A percentile compares a stretch with the other conserved stretches of the same genome.
These are phyloP conservation scores for Melampsora occidentalis DNA, from an alignment of 1,284 basidiomycete species.

Conservation along the genomic window DNA sequence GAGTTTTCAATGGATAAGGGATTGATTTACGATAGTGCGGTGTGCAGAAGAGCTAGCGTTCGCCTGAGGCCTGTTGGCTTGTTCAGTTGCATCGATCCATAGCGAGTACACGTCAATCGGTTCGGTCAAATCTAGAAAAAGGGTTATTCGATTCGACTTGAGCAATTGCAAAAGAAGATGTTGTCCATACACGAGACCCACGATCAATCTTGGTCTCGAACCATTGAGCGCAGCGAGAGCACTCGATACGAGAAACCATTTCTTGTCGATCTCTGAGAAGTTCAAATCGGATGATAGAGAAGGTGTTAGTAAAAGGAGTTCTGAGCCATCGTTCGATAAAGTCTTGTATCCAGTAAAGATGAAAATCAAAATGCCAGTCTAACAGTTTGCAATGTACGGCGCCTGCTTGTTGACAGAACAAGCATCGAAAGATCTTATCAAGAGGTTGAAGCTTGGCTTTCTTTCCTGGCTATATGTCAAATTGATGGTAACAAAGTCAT, in stretches of 20 bases:
- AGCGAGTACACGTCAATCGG: slow-evolving; percentile 43
- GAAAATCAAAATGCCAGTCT: not conserved
- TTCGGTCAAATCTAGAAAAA: slow-evolving; percentile 37
- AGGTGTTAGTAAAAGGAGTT: not conserved
- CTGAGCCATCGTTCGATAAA: not conserved
- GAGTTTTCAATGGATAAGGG: not conserved
- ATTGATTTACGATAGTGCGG: not conserved
- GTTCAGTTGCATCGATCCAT: slow-evolving; percentile 42
- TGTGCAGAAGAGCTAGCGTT: not conserved
- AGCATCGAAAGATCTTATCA: slow-evolving; percentile 41
- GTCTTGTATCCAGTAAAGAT: not conserved
- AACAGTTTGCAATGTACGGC: slow-evolving; percentile 43
- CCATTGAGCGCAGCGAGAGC: slow-evolving; percentile 33
- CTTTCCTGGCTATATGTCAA: slow-evolving; percentile 27
- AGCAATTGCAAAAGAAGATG: not conserved
- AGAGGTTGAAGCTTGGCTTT: slow-evolving; percentile 37
- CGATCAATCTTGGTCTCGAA: slow-evolving; percentile 44
- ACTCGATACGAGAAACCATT: slow-evolving; percentile 39
- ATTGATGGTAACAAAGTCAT: not conserved
- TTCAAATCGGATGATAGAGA: not conserved
- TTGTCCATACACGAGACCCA: not conserved
- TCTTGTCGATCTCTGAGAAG: slow-evolving; percentile 41
- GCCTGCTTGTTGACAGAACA: slow-evolving; percentile 41
- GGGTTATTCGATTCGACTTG: not conserved
- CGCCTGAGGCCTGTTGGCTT: slow-evolving; percentile 14